Evolutionary conservation across 2,329 filamentous ascomycete genomes (phyloP).

Genomic region (Magnaporthiopsis incrustans): DNA sequence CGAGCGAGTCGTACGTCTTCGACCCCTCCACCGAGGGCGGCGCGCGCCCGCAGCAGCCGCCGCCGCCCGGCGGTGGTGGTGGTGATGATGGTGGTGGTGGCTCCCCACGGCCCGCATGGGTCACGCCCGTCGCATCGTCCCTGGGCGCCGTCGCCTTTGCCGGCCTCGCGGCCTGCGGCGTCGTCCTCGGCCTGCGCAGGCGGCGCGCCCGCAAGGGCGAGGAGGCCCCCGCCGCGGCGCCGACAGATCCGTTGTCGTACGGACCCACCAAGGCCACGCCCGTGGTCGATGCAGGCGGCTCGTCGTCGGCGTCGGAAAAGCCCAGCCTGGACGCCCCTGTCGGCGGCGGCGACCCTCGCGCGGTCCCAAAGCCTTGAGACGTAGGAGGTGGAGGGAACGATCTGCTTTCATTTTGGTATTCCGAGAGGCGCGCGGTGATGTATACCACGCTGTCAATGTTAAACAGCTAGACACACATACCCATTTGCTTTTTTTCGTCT

Average conservation of each 20-base stretch:
- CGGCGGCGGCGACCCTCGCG: neutral
- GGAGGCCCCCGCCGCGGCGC: neutral
- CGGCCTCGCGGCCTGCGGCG: neutral
- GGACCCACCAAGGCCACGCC: neutral
- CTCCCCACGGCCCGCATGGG: neutral
- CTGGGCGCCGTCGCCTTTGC: neutral
- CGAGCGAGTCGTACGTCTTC: constrained; percentile 18
- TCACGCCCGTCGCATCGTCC: neutral
- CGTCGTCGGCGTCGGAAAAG: neutral
- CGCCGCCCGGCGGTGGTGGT: too few species aligned
- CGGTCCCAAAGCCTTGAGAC: neutral
- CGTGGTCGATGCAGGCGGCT: neutral
- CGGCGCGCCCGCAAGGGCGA: neutral
- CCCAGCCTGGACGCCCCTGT: neutral
- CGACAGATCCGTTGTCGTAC: too few species aligned
- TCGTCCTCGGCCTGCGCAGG: neutral
- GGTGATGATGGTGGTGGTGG: neutral
- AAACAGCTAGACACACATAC: neutral
- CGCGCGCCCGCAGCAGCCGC: neutral
- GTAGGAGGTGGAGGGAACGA: neutral
- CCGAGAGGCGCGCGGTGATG: neutral
- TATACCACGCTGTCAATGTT: neutral
- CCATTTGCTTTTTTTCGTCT: neutral
- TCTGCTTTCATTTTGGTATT: neutral
- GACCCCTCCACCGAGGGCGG: neutral